Evolutionary conservation across 2,329 filamentous ascomycete species (phyloP), one percentile per base, ranked within the genome.

Genomic region (Alternaria brassicae): DNA sequence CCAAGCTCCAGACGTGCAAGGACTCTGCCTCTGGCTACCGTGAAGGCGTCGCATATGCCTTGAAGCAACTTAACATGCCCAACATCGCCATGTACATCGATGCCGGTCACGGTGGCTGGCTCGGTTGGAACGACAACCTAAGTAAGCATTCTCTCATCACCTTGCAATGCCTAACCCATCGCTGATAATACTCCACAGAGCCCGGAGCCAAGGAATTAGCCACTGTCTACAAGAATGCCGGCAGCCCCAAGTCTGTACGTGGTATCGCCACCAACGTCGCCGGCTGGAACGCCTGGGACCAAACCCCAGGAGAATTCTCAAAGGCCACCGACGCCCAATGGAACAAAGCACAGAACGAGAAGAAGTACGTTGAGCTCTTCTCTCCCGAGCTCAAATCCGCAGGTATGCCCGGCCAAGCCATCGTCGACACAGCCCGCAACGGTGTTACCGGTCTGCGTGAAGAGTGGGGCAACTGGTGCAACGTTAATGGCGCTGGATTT

Each of bases 381-480:
- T 80, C 79, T 4, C 83, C 84, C 25, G 77, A 84, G 36, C 79
- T 87, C 19, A 73, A 71, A 25, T 67, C 67, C 28, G 76, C 77
- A 17, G 84, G 84, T 40, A 84, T 83, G 77, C 80, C 83, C 41
- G 79, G 80, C 28, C 83, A 85, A 65, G 86, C 86, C 69, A 85
- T 87, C 65, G 80, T 81, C 36, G 85, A 87, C 59, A 84, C 82
- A 17, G 77, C 81, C 73, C 88, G 89, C 71, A 89, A 87, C 57
- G 88, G 84, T 81, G 74, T 77, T 40, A 65, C 70, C 68, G 42
- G 71, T 28, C 72, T 77, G 37, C 84, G 85, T 71, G 76, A 79
- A 60, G 78, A 78, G 52, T 89, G 87, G 86, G 87, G 87, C 40
- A 80, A 89, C 76, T 90, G 88, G 88, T 90, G 88, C 81, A 90